phyloP scores from a whole-genome alignment of 495 filamentous ascomycete species.

The Penicillium waksmanii region DNA sequence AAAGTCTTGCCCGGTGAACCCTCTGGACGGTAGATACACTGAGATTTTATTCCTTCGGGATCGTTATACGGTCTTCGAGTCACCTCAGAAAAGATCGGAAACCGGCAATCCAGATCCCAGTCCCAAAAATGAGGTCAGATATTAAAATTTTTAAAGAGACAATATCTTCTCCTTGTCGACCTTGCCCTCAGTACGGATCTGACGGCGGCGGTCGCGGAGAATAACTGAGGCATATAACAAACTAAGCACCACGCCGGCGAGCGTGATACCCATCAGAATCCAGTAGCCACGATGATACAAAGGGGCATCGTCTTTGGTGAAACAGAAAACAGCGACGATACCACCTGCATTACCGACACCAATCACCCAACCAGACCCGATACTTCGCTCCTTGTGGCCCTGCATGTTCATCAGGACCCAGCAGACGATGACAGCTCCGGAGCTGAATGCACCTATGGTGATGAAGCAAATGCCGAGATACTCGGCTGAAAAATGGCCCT shows the following conservation, averaged over 20 bases:
- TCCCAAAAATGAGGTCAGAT: no score
- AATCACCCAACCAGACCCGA: constrained; percentile 37
- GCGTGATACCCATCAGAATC: constrained; percentile 21
- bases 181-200: constrained; percentile 3
- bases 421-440: constrained; percentile 35
- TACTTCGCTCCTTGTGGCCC: constrained; percentile 35
- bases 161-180: constrained; percentile 12
- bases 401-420: constrained; percentile 40
- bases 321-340: constrained; percentile 43
- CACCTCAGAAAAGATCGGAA: no score
- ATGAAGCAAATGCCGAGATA: constrained; percentile 69
- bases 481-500: constrained; percentile 59
- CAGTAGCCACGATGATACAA: constrained; percentile 39
- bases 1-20: no score
- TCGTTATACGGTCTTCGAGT: no score
- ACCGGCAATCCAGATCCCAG: no score
- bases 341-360: constrained; percentile 44
- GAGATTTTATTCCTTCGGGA: no score
- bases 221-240: neutral
- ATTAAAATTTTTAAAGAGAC: constrained; percentile 5
- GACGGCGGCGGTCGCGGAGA: constrained; percentile 5
- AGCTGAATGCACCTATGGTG: constrained; percentile 50
- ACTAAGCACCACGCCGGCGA: constrained; percentile 6
- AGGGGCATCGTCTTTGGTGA: constrained; percentile 38
- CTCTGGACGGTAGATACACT: no score